Base-by-base conservation (phyloP, 305 asterid species). In the Vinca major region DNA sequence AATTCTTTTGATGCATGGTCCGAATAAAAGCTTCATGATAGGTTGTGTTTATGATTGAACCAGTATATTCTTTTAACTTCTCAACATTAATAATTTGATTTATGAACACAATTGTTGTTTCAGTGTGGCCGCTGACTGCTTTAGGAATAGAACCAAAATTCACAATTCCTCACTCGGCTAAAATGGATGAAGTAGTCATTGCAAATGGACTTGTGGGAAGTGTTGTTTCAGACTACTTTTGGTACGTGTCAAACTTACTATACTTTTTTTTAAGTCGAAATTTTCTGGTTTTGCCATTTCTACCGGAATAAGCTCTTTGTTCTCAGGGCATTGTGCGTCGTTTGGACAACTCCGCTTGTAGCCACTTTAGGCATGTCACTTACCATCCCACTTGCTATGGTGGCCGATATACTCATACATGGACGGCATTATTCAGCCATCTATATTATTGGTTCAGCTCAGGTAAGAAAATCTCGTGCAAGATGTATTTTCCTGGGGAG, bases 121-220 rank as follows among this genome's bases (percentile, higher is more conserved):
- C 95, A 94, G 99, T 91, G 63, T 94, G 99, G 99, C 99, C 98
- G 19, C 75, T 94, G 84, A 91, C 93, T 37, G 98, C 96, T 61
- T 79, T 94, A 74, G 99, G 98, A 11, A 88, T 94, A 69, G 99
- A 94, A 78, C 99, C 99, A 43, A 85, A 89, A 71, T 94, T 94
- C 72, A 84, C 96, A n/a, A 69, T 94, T 71, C 99, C 97, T 33
- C 97, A 89, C 79, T 89, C 99, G 49, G 90, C 89, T 50, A 89
- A 76, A 83, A 64, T 91, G 95, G 99, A 91, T 71, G 99, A 94
- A 84, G 88, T 94, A 61, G 96, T 94, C 49, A 80, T 94, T 54
- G 96, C 96, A 19, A 94, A 94, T 67, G 99, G 99, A 57, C 85
- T 91, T 1, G 80, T 91, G 9, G 97, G 99, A 63, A 94, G 97